Evolutionary conservation across 768 basidiomycete genomes (phyloP), one percentile per base, ranked within the genome.

Genomic region (Dentipellis fragilis): DNA sequence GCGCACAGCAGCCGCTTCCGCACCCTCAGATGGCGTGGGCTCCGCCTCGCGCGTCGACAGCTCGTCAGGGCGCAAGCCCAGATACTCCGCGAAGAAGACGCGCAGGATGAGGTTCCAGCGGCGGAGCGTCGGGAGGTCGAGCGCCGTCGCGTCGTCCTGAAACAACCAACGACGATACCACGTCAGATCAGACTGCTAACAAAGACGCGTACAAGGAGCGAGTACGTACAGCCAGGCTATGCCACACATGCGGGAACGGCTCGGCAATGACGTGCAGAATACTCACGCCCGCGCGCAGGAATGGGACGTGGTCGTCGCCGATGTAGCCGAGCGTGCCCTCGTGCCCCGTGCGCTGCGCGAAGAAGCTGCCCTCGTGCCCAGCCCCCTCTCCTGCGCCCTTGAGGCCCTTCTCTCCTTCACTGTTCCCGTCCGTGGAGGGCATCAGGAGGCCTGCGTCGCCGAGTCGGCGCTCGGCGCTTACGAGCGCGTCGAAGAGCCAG

Each of bases 231-330:
- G 65, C 67, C 37, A 90, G 65, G 8, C 79, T 84, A 68, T 97
- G 93, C 94, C 93, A 97, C 14, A 95, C 92, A 1, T 42, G 57
- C 3, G 96, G 96, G 68, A 98, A 99, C 2, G 89, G 93, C 49
- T 81, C 80, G 2, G 94, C 71, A 54, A 98, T 98, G 48, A 98
- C 67, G 68, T 99, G 96, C 61, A 99, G 71, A 52, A 98, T 72
- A 58, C 82, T 89, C 14, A 98, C 93, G 2, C 96, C 96, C 58
- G 74, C 71, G 38, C 73, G 69, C 51, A 95, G 64, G 73, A 99
- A 98, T 21, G 96, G 96, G 42, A 92, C 68, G 63, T 99, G 96
- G 69, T 99, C 96, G 68, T 99, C 96, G 40, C 81, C 90, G 58
- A 95, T 84, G 62, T 83, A 79, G 2, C 81, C 83, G 17, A 69